These are phyloP conservation scores for Peronospora tabacina DNA, from an alignment of 352 stramenopile genomes.

Conservation along the genomic window DNA sequence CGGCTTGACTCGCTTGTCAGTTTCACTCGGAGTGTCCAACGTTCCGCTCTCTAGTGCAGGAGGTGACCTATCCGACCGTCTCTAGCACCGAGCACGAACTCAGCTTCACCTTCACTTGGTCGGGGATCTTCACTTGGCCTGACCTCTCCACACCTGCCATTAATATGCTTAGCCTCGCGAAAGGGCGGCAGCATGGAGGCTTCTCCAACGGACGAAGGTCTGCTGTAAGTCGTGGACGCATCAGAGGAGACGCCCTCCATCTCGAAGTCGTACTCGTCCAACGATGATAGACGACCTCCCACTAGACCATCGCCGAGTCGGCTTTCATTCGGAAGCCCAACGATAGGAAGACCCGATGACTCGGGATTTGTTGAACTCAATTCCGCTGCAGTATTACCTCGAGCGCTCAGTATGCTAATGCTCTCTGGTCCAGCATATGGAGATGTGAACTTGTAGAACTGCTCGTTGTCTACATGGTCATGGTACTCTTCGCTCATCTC, in stretches of 20 bases:
- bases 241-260: slow-evolving; percentile 30
- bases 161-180: slow-evolving; percentile 31
- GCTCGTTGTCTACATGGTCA: slow-evolving; percentile 25
- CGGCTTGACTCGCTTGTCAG: slow-evolving; percentile 12
- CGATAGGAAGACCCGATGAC: slow-evolving; percentile 24
- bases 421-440: slow-evolving; percentile 28
- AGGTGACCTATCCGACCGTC: slow-evolving; percentile 22
- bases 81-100: slow-evolving; percentile 29
- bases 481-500: slow-evolving; percentile 34
- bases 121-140: slow-evolving; percentile 28
- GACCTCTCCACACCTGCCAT: slow-evolving; percentile 47
- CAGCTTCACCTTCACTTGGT: slow-evolving; percentile 24
- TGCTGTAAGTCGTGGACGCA: slow-evolving; percentile 33
- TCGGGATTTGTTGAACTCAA: slow-evolving; percentile 20
- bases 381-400: slow-evolving; percentile 27
- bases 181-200: slow-evolving; percentile 45
- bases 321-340: slow-evolving; percentile 28
- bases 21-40: background rate
- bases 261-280: slow-evolving; percentile 53
- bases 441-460: slow-evolving; percentile 45
- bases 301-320: slow-evolving; percentile 31
- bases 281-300: slow-evolving; percentile 46
- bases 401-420: slow-evolving; percentile 25
- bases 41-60: slow-evolving; percentile 12
- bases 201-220: slow-evolving; percentile 20